Conservation (phyloP, 306 rosid genomes). For the Dryas octopetala region DNA sequence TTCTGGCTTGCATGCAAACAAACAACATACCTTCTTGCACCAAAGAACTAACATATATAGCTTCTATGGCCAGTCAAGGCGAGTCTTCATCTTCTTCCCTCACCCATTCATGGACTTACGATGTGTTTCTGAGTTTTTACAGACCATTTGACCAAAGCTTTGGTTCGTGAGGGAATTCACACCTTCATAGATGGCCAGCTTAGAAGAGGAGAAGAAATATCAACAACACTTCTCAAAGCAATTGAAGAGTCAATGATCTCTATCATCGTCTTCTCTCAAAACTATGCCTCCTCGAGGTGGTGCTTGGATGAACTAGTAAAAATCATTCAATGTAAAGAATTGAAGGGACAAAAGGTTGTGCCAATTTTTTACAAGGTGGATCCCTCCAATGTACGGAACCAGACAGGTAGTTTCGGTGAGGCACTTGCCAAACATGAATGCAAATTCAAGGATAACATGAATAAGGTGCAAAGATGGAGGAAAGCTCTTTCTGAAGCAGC, state of each 20-base stretch:
- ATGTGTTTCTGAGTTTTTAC: no score
- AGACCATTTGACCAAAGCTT: no score
- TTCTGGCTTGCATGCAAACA: no score
- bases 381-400: neutral
- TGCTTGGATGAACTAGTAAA: neutral
- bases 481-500: neutral
- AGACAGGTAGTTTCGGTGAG: neutral
- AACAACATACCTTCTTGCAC: no score
- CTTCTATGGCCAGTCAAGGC: no score
- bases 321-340: neutral
- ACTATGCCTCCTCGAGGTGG: neutral
- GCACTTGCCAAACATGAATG: neutral
- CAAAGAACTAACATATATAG: no score
- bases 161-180: no score
- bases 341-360: neutral
- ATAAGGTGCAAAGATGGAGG: neutral
- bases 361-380: neutral
- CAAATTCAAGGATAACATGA: no score
- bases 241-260: neutral
- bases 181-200: neutral
- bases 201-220: neutral
- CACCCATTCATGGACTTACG: no score
- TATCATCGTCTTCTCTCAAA: neutral
- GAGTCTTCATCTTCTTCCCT: no score
- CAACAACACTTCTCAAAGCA: neutral